Evolutionary conservation across 306 rosid genomes (phyloP).

Genomic region (Hylodesmum podocarpum): DNA sequence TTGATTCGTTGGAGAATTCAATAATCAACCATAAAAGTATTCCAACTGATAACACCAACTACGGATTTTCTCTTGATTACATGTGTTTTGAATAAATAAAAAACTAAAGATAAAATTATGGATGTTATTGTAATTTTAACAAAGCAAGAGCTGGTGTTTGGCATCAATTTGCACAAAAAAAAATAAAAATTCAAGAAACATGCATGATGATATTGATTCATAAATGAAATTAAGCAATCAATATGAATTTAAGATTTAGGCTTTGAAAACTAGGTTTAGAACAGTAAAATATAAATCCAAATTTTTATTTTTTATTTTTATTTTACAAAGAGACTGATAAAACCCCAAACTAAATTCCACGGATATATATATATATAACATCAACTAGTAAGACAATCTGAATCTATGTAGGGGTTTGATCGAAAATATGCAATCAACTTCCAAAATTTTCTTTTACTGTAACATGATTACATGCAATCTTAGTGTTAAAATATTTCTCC

Average conservation of each 20-base stretch:
- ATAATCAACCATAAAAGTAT: neutral
- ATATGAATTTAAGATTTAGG: neutral
- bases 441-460: no score
- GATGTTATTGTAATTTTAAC: neutral
- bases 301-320: no score
- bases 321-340: no score
- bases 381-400: no score
- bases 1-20: neutral
- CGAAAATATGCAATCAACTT: no score
- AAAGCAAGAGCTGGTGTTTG: neutral
- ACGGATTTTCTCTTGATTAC: neutral
- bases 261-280: neutral
- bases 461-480: neutral
- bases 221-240: neutral
- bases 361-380: no score
- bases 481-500: neutral
- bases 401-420: no score
- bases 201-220: neutral
- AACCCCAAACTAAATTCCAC: no score
- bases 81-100: neutral
- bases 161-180: neutral
- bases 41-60: neutral
- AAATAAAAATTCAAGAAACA: neutral
- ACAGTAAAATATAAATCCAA: no score
- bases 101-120: neutral